Evolutionary conservation across 441 rosid species (phyloP).

Genomic region (Brassica hybrid): DNA sequence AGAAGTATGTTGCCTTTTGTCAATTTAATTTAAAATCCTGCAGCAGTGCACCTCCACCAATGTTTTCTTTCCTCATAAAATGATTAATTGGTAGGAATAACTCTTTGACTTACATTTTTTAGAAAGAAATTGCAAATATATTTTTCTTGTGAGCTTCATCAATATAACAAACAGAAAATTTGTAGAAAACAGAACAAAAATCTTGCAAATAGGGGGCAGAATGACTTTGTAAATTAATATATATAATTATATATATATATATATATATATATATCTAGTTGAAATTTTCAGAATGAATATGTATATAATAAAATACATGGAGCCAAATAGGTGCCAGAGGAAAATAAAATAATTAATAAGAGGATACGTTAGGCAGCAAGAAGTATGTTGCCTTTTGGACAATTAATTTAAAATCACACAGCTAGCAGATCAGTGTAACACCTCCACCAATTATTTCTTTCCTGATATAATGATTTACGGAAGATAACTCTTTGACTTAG

Average conservation of each 20-base stretch:
- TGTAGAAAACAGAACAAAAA: too few species aligned
- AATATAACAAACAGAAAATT: too few species aligned
- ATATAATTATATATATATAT: too few species aligned
- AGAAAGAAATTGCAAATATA: background rate
- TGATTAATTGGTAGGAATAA: too few species aligned
- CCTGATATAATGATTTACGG: slow-evolving; percentile 18
- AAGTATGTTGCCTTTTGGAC: slow-evolving; percentile 16
- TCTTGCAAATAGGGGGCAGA: background rate
- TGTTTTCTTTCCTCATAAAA: too few species aligned
- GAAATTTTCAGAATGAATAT: slow-evolving; percentile 11
- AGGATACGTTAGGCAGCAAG: slow-evolving; percentile 9
- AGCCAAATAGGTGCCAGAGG: slow-evolving; percentile 19
- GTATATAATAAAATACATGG: background rate
- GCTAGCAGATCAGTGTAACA: slow-evolving; percentile 11
- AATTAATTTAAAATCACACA: background rate
- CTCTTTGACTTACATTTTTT: too few species aligned
- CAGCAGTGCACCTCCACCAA: slow-evolving; percentile 12
- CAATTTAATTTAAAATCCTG: background rate
- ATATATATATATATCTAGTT: background rate
- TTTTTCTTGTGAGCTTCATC: too few species aligned
- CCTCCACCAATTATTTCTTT: slow-evolving; percentile 31
- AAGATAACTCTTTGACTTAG: background rate
- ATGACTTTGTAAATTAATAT: too few species aligned
- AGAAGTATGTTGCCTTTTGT: slow-evolving; percentile 21
- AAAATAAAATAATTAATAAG: background rate